Evolutionary conservation across 2,329 filamentous ascomycete species (phyloP).

Genomic region (Lachnellula occidentalis): DNA sequence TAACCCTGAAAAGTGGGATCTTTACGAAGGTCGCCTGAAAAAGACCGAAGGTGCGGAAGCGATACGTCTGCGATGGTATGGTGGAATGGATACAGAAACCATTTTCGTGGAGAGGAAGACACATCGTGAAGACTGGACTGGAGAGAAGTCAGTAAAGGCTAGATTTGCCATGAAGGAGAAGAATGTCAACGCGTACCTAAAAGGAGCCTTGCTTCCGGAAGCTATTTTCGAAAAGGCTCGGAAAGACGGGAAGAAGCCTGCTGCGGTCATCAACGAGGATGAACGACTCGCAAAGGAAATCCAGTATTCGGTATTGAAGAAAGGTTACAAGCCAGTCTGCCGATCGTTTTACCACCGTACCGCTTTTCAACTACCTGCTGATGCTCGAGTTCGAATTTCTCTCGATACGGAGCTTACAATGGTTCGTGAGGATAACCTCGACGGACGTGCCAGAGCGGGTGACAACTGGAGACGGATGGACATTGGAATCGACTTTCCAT

Average conservation of each 20-base stretch:
- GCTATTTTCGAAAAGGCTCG: conserved; percentile 95
- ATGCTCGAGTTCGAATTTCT: conserved; percentile 92
- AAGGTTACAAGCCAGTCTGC: conserved; percentile 82
- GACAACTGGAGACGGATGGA: conserved; percentile 96
- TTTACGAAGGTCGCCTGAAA: conserved; percentile 91
- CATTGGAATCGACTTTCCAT: conserved; percentile 94
- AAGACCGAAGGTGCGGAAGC: conserved; percentile 98
- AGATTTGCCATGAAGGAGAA: conserved; percentile 95
- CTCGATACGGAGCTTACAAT: conserved; percentile 95
- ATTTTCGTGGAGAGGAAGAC: conserved; percentile 98
- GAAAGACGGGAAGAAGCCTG: conserved; percentile 88
- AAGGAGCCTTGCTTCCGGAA: conserved; percentile 75
- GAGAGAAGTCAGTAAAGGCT: conserved; percentile 97
- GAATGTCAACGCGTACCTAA: conserved; percentile 87
- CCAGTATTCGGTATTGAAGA: conserved; percentile 86
- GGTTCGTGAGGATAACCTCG: conserved; percentile 90
- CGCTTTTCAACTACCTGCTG: conserved; percentile 93
- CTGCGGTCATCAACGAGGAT: conserved; percentile 85
- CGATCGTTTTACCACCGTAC: conserved; percentile 98
- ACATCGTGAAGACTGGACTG: conserved; percentile 97
- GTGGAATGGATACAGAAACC: conserved; percentile 89
- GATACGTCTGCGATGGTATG: conserved; percentile 94
- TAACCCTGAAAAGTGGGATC: conserved; percentile 86
- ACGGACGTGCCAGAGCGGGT: conserved; percentile 68
- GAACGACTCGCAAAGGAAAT: conserved; percentile 87